Percentiles rank a stretch among this genome's conserved stretches.
Conservation (phyloP, 192 early-diverging fungal genomes). For the Dispira parvispora region DNA sequence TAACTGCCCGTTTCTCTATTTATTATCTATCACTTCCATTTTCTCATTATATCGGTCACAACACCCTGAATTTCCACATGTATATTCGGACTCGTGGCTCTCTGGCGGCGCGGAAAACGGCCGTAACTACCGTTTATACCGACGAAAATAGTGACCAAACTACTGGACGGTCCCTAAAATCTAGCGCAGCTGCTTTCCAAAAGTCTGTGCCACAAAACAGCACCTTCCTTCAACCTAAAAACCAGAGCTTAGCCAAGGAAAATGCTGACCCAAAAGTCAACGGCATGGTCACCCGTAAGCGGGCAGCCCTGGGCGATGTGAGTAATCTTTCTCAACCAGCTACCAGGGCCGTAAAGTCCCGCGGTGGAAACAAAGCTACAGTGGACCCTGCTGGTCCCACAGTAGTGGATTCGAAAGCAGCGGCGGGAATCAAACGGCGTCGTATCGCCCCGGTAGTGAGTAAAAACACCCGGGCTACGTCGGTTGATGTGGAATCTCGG, state of each 20-base stretch:
- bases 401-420: no score
- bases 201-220: not conserved
- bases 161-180: no score
- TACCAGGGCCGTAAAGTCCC: no score
- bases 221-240: not conserved
- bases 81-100: not conserved
- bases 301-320: constrained; percentile 14
- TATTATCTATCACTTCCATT: not conserved
- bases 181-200: no score
- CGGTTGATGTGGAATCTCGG: no score
- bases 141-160: not conserved
- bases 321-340: constrained; percentile 7
- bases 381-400: no score
- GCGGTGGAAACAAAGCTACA: no score
- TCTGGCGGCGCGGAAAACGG: not conserved
- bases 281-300: constrained; percentile 9
- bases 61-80: not conserved
- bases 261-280: not conserved
- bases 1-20: no score
- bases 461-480: no score
- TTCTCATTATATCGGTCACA: not conserved
- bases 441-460: no score
- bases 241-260: not conserved
- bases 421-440: no score
- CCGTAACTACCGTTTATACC: not conserved